Evolutionary conservation across 768 basidiomycete species (phyloP).

Genomic region (Guyanaporus albipodus): DNA sequence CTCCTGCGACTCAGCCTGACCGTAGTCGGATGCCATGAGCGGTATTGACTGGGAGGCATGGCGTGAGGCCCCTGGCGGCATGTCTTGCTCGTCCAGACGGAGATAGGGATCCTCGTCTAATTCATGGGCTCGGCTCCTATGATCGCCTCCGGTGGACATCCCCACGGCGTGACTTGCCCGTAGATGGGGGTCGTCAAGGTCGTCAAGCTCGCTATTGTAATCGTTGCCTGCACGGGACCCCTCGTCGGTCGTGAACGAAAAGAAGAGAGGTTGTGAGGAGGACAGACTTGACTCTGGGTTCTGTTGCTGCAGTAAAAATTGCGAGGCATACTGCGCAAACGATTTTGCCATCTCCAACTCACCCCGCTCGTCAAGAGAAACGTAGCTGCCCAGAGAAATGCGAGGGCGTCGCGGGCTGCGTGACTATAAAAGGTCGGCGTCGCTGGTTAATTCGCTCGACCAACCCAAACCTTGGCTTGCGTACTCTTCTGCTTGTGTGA

Average conservation of each 20-base stretch:
- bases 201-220: conserved; percentile 55
- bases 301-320: conserved; percentile 65
- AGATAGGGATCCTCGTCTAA: conserved; percentile 76
- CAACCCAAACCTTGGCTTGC: conserved; percentile 20
- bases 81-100: conserved; percentile 66
- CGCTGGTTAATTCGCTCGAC: conserved; percentile 18
- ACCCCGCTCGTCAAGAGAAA: conserved; percentile 17
- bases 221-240: conserved; percentile 50
- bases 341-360: conserved; percentile 52
- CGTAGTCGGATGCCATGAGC: conserved; percentile 34
- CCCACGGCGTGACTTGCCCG: conserved; percentile 34
- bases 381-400: conserved; percentile 7
- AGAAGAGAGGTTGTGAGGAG: conserved; percentile 78
- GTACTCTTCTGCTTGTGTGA: conserved; percentile 20
- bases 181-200: conserved; percentile 76
- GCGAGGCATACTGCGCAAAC: conserved; percentile 79
- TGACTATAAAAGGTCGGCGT: conserved; percentile 10
- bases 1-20: conserved; percentile 37
- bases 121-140: conserved; percentile 28
- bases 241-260: conserved; percentile 80
- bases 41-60: conserved; percentile 36
- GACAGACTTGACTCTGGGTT: conserved; percentile 50
- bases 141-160: conserved; percentile 28
- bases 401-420: conserved; percentile 11
- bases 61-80: conserved; percentile 35